Conservation (phyloP, 2,329 filamentous ascomycete species). For the Fusarium phyllophilum region DNA sequence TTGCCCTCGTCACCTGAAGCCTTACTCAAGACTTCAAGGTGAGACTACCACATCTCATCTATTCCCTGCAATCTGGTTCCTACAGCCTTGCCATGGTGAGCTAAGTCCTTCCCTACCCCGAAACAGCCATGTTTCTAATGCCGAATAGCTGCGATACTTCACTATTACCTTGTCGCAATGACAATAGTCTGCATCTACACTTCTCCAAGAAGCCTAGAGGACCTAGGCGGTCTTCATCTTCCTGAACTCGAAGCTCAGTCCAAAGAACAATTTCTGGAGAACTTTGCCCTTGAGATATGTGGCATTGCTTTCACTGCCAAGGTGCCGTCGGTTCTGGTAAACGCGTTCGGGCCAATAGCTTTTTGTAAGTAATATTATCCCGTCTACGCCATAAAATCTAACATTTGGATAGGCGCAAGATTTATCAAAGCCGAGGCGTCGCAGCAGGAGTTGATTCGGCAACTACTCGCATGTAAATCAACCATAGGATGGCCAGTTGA, state of each 20-base stretch:
- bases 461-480: constrained; percentile 48
- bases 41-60: background rate
- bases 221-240: background rate
- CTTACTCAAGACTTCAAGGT: constrained; percentile 42
- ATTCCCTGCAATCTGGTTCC: constrained; percentile 54
- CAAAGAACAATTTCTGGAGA: constrained; percentile 45
- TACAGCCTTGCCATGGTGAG: constrained; percentile 57
- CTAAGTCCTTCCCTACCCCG: fast-evolving
- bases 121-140: background rate
- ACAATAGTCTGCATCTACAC: constrained; percentile 46
- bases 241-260: background rate
- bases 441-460: constrained; percentile 48
- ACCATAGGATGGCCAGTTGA: constrained; percentile 54
- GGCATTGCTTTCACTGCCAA: constrained; percentile 58
- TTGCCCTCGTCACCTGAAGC: constrained; percentile 47
- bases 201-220: constrained; percentile 2
- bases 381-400: background rate
- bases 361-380: constrained; percentile 51
- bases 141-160: constrained; percentile 53
- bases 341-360: constrained; percentile 59
- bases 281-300: constrained; percentile 52
- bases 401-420: constrained; percentile 42
- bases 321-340: constrained; percentile 56
- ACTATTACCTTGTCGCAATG: constrained; percentile 54
- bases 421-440: constrained; percentile 43